Evolutionary conservation across 1,284 basidiomycete genomes (phyloP).

Genomic region (Phellinidium pouzarii): DNA sequence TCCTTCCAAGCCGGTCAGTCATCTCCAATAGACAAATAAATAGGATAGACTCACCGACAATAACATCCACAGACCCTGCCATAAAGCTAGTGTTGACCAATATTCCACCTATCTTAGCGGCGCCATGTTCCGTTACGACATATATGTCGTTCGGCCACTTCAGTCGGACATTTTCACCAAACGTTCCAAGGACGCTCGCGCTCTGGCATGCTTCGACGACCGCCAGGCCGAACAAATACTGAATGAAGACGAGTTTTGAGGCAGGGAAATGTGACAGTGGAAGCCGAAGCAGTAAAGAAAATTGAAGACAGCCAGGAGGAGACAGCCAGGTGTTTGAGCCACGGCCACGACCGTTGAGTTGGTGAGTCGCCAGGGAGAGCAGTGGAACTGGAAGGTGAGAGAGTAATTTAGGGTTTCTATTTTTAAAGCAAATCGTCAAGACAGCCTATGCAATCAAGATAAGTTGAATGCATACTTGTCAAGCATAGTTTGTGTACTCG

Average conservation of each 20-base stretch:
- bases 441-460: slow-evolving; percentile 1
- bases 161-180: slow-evolving; percentile 61
- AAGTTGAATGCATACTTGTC: slow-evolving; percentile 61
- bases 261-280: slow-evolving; percentile 49
- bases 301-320: slow-evolving; percentile 82
- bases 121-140: slow-evolving; percentile 42
- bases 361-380: slow-evolving; percentile 80
- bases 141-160: slow-evolving; percentile 99
- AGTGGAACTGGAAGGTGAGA: slow-evolving; percentile 67
- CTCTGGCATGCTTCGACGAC: slow-evolving; percentile 79
- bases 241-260: slow-evolving; percentile 84
- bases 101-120: slow-evolving; percentile 76
- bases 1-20: slow-evolving; percentile 41
- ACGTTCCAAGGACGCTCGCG: slow-evolving; percentile 42
- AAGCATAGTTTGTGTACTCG: slow-evolving; percentile 93
- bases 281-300: slow-evolving; percentile 74
- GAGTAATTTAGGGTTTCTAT: slow-evolving; percentile 75
- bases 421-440: not conserved
- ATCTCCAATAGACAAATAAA: not conserved
- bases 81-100: slow-evolving; percentile 85
- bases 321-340: slow-evolving; percentile 93
- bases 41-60: slow-evolving; percentile 57
- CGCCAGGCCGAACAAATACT: slow-evolving; percentile 89
- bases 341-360: slow-evolving; percentile 84
- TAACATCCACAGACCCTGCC: slow-evolving; percentile 65